Percentiles rank a stretch among this genome's conserved stretches.
These are phyloP conservation scores for Polyplosphaeria fusca DNA, from an alignment of 495 filamentous ascomycete species.

Conservation along the genomic window DNA sequence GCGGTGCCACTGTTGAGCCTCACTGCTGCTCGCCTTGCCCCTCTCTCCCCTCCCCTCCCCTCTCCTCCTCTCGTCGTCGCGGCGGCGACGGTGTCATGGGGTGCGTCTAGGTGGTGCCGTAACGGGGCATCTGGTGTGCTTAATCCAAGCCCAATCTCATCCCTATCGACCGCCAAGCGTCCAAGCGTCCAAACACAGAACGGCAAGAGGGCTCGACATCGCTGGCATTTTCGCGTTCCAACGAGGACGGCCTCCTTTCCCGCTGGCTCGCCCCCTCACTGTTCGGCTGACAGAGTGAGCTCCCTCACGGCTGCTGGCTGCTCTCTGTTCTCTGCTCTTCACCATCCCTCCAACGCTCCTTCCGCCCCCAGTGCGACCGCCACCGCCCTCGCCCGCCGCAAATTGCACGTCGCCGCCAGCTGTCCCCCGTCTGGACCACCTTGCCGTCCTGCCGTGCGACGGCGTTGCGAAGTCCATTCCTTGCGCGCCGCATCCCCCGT, in stretches of 20 bases:
- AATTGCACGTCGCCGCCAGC: background rate
- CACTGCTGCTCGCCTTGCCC: background rate
- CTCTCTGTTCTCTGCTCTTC: background rate
- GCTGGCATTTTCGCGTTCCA: background rate
- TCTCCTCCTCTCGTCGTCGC: background rate
- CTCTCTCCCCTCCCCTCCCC: background rate
- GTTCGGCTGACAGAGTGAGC: background rate
- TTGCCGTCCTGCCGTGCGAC: conserved; percentile 10
- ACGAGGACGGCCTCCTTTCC: background rate
- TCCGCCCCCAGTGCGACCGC: conserved; percentile 3
- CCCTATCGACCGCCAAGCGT: background rate
- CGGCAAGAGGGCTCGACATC: background rate
- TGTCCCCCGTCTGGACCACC: background rate
- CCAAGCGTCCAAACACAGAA: background rate
- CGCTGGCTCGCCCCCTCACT: too few species aligned
- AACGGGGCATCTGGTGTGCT: background rate
- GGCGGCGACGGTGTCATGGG: too few species aligned
- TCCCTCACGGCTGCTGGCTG: too few species aligned
- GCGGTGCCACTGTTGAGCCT: background rate
- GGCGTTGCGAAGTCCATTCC: background rate
- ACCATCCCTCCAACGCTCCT: background rate
- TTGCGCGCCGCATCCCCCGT: conserved; percentile 3
- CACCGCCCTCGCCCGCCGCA: background rate
- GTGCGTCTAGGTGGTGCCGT: background rate
- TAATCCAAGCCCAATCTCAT: background rate